Conservation (phyloP, 2,329 filamentous ascomycete species). For the Juglanconis oblonga region DNA sequence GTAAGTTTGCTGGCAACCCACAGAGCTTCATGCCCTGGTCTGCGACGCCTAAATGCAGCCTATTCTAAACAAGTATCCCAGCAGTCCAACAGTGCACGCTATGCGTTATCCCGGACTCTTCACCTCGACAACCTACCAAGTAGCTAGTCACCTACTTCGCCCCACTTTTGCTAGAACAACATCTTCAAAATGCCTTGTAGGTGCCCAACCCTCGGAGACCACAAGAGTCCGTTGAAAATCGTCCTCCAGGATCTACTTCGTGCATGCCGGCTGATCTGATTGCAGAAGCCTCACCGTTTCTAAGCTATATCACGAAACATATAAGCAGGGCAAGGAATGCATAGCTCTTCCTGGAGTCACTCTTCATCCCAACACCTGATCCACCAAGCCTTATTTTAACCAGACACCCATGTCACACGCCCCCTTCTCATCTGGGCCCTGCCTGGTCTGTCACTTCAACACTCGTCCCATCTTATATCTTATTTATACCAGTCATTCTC, state of each 20-base stretch:
- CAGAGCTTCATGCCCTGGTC: background rate
- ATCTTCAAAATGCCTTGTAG: background rate
- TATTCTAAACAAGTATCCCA: background rate
- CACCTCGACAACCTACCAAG: background rate
- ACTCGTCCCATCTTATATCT: constrained; percentile 2
- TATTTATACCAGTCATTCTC: constrained; percentile 11
- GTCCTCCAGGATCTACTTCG: background rate
- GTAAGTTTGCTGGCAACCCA: background rate
- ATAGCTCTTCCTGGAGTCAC: background rate
- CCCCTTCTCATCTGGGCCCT: constrained; percentile 2
- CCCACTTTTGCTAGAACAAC: background rate
- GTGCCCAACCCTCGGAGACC: background rate
- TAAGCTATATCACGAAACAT: background rate
- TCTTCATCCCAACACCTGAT: constrained; percentile 11
- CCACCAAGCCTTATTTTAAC: constrained; percentile 11
- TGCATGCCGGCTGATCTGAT: background rate
- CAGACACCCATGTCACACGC: constrained; percentile 10
- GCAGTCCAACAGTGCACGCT: background rate
- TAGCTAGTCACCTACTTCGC: background rate
- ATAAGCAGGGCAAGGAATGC: background rate
- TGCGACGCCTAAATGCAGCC: background rate
- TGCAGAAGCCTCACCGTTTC: background rate
- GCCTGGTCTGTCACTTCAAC: background rate
- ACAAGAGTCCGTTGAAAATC: background rate
- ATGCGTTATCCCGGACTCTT: background rate